These are phyloP conservation scores for Coriolopsis trogii DNA, from an alignment of 1,284 basidiomycete genomes.

Conservation along the genomic window DNA sequence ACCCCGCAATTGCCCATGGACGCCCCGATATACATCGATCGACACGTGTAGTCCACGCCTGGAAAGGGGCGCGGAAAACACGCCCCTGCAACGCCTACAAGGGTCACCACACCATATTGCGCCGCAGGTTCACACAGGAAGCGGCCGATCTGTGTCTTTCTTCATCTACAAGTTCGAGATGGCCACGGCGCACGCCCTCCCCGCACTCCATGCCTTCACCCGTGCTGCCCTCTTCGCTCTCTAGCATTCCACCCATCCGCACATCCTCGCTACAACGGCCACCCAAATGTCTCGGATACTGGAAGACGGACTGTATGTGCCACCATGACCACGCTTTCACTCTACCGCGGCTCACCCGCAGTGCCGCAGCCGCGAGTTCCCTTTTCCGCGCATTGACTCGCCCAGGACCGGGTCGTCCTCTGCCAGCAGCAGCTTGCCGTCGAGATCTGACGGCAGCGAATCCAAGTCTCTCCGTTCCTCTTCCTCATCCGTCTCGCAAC, in stretches of 20 bases:
- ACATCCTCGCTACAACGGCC: neutral
- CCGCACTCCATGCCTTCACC: conserved; percentile 14
- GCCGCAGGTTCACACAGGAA: conserved; percentile 22
- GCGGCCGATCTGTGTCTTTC: conserved; percentile 19
- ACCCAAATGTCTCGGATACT: conserved; percentile 16
- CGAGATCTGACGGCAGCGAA: conserved; percentile 17
- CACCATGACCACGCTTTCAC: conserved; percentile 1
- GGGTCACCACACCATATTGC: conserved; percentile 21
- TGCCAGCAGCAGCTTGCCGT: conserved; percentile 23
- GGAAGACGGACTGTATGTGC: conserved; percentile 19
- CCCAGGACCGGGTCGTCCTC: conserved; percentile 23
- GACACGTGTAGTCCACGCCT: conserved; percentile 29
- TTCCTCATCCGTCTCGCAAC: conserved; percentile 13
- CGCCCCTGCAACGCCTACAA: conserved; percentile 27
- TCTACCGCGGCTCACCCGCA: neutral
- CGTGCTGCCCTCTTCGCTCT: conserved; percentile 10
- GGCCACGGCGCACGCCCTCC: conserved; percentile 18
- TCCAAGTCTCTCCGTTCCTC: conserved; percentile 27
- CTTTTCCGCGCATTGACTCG: conserved; percentile 28
- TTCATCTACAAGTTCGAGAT: conserved; percentile 25
- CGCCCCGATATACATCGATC: conserved; percentile 23
- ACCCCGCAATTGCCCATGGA: no score
- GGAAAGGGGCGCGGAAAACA: conserved; percentile 20
- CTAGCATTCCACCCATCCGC: conserved; percentile 15
- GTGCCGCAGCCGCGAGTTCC: conserved; percentile 22